Conservation (phyloP, 352 stramenopile species). For the Phytophthora sansomeana region DNA sequence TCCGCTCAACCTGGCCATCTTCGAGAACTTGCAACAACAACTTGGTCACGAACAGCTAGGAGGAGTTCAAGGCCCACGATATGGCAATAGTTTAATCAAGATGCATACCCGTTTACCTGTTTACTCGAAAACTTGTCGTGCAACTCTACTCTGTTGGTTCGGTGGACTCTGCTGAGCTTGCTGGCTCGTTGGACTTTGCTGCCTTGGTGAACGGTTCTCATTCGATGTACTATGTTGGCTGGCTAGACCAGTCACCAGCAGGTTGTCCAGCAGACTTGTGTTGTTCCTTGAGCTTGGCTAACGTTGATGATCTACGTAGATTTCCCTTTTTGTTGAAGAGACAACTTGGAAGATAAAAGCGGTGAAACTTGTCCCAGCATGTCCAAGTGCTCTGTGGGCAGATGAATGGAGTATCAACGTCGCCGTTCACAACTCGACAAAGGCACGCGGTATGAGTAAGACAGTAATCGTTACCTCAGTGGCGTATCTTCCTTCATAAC, state of each 20-base stretch:
- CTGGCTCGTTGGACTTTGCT: neutral
- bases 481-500: slow-evolving; percentile 1
- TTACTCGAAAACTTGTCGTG: neutral
- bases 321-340: slow-evolving; percentile 13
- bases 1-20: no score
- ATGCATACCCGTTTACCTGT: neutral
- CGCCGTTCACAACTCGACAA: neutral
- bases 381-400: slow-evolving; percentile 11
- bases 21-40: no score
- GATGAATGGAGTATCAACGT: neutral
- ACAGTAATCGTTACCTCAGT: slow-evolving; percentile 11
- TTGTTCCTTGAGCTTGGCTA: neutral
- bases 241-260: neutral
- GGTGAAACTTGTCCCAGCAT: slow-evolving; percentile 17
- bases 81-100: neutral
- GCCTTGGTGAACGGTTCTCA: neutral
- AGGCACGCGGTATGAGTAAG: slow-evolving; percentile 3
- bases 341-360: slow-evolving; percentile 5
- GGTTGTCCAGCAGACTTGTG: neutral
- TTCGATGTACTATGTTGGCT: neutral
- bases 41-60: no score
- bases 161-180: neutral
- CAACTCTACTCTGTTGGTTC: neutral
- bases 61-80: neutral
- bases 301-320: neutral